Percentiles rank a stretch among this genome's conserved stretches.
Conservation (phyloP, 2,329 filamentous ascomycete genomes). For the Neonectria coccinea region DNA sequence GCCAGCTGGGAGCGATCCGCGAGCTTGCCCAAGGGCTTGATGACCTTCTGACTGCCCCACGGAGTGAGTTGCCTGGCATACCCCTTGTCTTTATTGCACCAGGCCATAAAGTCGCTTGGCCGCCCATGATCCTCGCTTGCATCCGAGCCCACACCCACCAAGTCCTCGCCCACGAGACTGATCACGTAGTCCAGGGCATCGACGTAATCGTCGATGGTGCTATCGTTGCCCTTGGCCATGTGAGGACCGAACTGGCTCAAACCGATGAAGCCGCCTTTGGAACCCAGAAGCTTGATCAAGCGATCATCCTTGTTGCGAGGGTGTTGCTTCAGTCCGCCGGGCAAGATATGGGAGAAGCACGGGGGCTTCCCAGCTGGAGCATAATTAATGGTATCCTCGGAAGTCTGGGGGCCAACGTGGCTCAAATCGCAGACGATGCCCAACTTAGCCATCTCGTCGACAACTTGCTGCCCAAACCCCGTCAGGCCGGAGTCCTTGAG, state of each 20-base stretch:
- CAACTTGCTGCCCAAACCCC: constrained; percentile 50
- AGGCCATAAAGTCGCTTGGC: constrained; percentile 54
- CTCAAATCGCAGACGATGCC: constrained; percentile 53
- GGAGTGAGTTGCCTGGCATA: constrained; percentile 53
- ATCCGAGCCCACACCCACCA: constrained; percentile 54
- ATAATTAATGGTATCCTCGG: constrained; percentile 51
- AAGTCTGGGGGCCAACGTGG: constrained; percentile 51
- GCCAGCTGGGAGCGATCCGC: constrained; percentile 51
- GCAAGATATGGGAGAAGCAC: constrained; percentile 55
- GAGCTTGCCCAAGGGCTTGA: constrained; percentile 53
- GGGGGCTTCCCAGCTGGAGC: constrained; percentile 52
- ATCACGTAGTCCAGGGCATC: constrained; percentile 55
- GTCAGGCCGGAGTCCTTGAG: constrained; percentile 52
- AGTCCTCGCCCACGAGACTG: constrained; percentile 50
- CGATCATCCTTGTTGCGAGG: constrained; percentile 54
- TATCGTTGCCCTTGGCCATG: constrained; percentile 55
- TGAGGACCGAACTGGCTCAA: constrained; percentile 55
- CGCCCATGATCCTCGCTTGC: constrained; percentile 54
- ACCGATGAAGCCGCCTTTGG: constrained; percentile 54
- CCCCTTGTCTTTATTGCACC: constrained; percentile 57
- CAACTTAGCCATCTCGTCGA: constrained; percentile 50
- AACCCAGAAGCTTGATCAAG: constrained; percentile 51
- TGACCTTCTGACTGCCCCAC: constrained; percentile 55
- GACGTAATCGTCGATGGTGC: constrained; percentile 56
- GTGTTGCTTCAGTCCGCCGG: constrained; percentile 51